Evolutionary conservation across 169 alveolate genomes (phyloP), one percentile per base, ranked within the genome.

Genomic region (Eimeria falciformis): DNA sequence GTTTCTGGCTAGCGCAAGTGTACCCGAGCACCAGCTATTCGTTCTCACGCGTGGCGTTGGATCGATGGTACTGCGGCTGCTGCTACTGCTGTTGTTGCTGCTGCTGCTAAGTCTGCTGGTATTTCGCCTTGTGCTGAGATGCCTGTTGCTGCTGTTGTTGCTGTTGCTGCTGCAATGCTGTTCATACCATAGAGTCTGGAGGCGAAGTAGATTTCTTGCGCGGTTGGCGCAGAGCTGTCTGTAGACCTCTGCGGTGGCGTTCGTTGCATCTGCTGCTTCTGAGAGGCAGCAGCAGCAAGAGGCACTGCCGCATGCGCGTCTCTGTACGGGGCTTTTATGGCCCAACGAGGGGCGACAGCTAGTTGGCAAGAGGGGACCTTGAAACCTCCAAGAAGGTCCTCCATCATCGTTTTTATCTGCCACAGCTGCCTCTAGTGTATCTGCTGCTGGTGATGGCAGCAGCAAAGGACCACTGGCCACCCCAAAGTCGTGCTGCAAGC

Each of bases 141-240:
- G 14, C n/a, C 84, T 73, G 65, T 40, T 43, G 84, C 65, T 73
- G 62, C 84, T 73, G 62, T n/a, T 45, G 65, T 62, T 73, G 56
- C 84, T 14, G 84, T 62, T 43, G 84, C 84, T 73, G 65, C 65
- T 73, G 29, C 21, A 43, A 17, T 43, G 84, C 65, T 40, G 62
- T 18, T 25, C 0, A 18, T 73, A 45, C 12, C 37, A 46, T 6
- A 73, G 84, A 17, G 84, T 33, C 55, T 73, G 65, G 9, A 73
- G 84, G 40, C 56, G 84, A 56, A 25, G 62, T 7, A 73, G 46
- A n/a, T 73, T 73, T 47, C 23, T 62, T 23, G 53, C 65, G 43
- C 84, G 62, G 84, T 73, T 73, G 23, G 4, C 11, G 84, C 84
- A 73, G 84, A 73, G 84, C 84, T 73, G 84, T 23, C 84, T 73